Base-by-base conservation (phyloP, 169 alveolate species). In the Cryptosporidium canis region DNA sequence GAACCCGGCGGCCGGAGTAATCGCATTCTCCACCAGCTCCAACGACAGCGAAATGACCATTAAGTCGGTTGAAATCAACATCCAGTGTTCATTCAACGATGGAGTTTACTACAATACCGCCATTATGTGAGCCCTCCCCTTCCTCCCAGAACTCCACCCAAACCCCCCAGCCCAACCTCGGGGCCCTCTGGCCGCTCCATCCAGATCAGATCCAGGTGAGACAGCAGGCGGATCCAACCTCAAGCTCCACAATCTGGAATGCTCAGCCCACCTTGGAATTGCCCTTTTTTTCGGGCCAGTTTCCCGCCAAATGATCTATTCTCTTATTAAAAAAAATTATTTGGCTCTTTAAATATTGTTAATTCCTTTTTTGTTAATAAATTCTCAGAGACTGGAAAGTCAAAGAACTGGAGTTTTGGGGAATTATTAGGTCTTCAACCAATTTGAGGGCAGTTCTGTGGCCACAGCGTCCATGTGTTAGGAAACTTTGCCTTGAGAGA, bases 221-320 rank as follows among this genome's bases (percentile, higher is more conserved):
- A n/a, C n/a, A n/a, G n/a, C n/a, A n/a, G n/a, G n/a, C n/a, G n/a
- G n/a, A n/a, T n/a, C n/a, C n/a, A n/a, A n/a, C n/a, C n/a, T n/a
- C n/a, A n/a, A n/a, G n/a, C n/a, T n/a, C n/a, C n/a, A n/a, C n/a
- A n/a, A n/a, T 27, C 37, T 31, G 18, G 18, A 3, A 0, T 11
- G 9, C 2, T 65, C 14, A 14, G 33, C 33, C 7, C n/a, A 3
- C 18, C 44, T 3, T 61, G 5, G 68, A 14, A 24, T 11, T 65
- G 7, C 6, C 37, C n/a, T 7, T 24, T 35, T 65, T 65, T 12
- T 65, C 37, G 29, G 39, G 11, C 51, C 33, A 67, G 39, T 44
- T 70, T 68, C 37, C 84, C 84, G 84, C 84, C 84, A 70, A 31
- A 70, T 70, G 84, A 70, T 70, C 84, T 70, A 70, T 47, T 44